Evolutionary conservation across 495 filamentous ascomycete genomes (phyloP), one percentile per base, ranked within the genome.

Genomic region (Penicillium steckii): DNA sequence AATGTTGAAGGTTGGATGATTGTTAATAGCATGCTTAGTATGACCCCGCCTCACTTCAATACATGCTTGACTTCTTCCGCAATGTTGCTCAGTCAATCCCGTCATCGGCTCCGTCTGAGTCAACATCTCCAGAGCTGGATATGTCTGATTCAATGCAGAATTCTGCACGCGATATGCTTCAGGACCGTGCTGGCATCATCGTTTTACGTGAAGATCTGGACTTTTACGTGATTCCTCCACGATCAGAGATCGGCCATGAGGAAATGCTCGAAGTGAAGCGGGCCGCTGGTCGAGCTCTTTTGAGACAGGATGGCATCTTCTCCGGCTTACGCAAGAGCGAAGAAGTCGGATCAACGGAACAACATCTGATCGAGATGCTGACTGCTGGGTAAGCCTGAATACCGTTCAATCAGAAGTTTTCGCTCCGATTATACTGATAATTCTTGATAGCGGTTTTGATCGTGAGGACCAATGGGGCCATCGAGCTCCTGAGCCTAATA

Each of bases 41-140:
- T 72, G 94, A 99, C 68, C 93, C 94, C 24, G 83, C 85, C 22
- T 96, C 91, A 29, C 81, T 99, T 22, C 90, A 97, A 70, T 99
- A 97, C 76, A 99, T 99, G 95, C 82, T 99, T 43, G 94, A 97
- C 57, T 99, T 99, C 74, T 99, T 99, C 78, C 90, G 94, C 35
- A 84, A 84, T 44, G 92, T 99, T 46, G 93, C 94, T 25, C 90
- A 96, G 64, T 93, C 89, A 24, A 97, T 99, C 46, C 91, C 92
- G 9, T 80, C 80, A 22, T 81, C 86, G 35, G 73, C 79, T 9
- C 78, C 78, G 26, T 86, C 87, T 9, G 80, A 82, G 8, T 80
- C 74, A 32, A 75, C 81, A 33, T 82, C 79, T 8, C 78, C 80
- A 2, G 85, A 87, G 23, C 65, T 76, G 19, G 86, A 88, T 27